Conservation (phyloP, 1,139 yeast genomes). For the Tardiomyces blankii region DNA sequence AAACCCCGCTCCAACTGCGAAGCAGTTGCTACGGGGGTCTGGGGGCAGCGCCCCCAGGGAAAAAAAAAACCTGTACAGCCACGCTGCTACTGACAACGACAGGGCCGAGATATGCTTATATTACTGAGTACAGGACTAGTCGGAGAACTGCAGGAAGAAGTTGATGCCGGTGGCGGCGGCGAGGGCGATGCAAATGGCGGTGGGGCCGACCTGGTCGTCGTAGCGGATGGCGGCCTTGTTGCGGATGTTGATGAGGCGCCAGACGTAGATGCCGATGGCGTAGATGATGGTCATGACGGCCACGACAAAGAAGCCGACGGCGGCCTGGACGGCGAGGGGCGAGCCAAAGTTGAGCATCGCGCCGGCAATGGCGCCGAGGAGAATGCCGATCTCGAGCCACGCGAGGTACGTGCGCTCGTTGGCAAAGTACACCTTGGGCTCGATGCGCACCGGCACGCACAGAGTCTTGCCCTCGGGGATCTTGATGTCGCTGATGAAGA, state of each 20-base stretch:
- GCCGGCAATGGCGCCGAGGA: conserved; percentile 88
- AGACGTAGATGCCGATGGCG: conserved; percentile 64
- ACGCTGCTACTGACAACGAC: too few species aligned
- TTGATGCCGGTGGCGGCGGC: conserved; percentile 65
- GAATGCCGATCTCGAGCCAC: conserved; percentile 93
- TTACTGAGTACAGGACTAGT: not conserved
- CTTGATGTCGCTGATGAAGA: conserved; percentile 32
- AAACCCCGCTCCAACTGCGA: too few species aligned
- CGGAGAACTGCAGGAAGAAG: conserved; percentile 40
- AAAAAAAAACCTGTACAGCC: too few species aligned
- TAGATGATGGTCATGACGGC: conserved; percentile 65
- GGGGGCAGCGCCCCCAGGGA: too few species aligned
- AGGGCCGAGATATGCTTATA: too few species aligned
- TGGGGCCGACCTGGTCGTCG: conserved; percentile 85
- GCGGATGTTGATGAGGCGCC: conserved; percentile 78
- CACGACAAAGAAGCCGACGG: conserved; percentile 79
- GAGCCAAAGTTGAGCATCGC: conserved; percentile 92
- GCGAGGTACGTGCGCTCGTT: conserved; percentile 95
- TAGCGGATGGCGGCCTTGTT: conserved; percentile 72
- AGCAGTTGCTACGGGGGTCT: too few species aligned
- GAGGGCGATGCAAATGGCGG: conserved; percentile 63
- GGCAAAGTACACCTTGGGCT: conserved; percentile 97
- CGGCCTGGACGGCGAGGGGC: conserved; percentile 60
- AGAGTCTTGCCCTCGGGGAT: conserved; percentile 81
- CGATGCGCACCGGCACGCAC: conserved; percentile 94